Conservation (phyloP, 805 yeast species). For the Brettanomyces sp. region DNA sequence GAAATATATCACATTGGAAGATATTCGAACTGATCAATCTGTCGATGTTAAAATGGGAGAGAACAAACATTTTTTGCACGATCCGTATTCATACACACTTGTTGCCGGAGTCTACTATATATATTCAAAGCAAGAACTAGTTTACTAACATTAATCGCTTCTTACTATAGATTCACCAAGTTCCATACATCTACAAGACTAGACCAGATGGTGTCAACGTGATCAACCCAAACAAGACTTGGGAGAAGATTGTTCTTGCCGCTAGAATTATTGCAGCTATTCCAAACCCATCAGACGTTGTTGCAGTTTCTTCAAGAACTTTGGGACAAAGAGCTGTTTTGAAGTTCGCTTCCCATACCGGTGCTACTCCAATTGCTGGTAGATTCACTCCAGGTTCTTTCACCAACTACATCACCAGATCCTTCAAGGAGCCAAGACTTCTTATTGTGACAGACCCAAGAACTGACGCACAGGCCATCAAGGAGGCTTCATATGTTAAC, state of each 20-base stretch:
- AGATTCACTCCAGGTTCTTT: slow-evolving; percentile 99
- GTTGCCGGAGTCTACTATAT: neutral
- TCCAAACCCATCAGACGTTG: slow-evolving; percentile 97
- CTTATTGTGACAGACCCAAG: slow-evolving; percentile 99
- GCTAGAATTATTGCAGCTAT: slow-evolving; percentile 99
- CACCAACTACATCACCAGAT: slow-evolving; percentile 99
- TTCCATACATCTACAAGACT: slow-evolving; percentile 93
- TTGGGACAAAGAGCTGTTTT: slow-evolving; percentile 99
- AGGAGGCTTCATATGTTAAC: slow-evolving; percentile 99
- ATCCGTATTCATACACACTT: neutral
- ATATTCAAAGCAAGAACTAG: neutral
- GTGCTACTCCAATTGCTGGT: slow-evolving; percentile 99
- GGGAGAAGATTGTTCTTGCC: slow-evolving; percentile 99
- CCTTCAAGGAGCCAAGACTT: slow-evolving; percentile 99
- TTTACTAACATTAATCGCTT: slow-evolving; percentile 3
- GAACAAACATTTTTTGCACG: too few relatives aligned
- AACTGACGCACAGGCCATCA: slow-evolving; percentile 99
- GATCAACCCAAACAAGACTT: slow-evolving; percentile 97
- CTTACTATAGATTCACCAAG: slow-evolving; percentile 73
- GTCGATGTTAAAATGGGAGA: too few relatives aligned
- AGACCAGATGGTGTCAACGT: slow-evolving; percentile 99
- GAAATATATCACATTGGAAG: too few relatives aligned
- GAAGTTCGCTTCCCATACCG: slow-evolving; percentile 99
- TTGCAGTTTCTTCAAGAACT: slow-evolving; percentile 97
- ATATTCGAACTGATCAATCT: too few relatives aligned